Conservation (phyloP, 441 rosid genomes). For the Eutrema salsugineum region DNA sequence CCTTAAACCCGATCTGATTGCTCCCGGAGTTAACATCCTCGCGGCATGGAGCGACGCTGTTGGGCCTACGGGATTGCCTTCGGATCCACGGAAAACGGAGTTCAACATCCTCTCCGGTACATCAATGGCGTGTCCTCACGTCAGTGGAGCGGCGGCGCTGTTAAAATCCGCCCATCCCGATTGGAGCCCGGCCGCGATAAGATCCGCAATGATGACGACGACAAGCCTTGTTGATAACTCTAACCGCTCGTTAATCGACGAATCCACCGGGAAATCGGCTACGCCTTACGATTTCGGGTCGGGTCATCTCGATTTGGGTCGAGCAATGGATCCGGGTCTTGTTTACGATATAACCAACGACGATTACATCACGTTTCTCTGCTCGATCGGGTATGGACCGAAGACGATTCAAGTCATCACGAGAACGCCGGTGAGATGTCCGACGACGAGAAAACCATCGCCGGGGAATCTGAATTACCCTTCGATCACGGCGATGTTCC, state of each 20-base stretch:
- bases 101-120: conserved; percentile 79
- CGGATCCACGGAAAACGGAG: conserved; percentile 58
- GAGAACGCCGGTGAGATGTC: conserved; percentile 49
- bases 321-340: conserved; percentile 78
- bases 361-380: conserved; percentile 62
- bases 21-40: conserved; percentile 72
- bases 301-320: conserved; percentile 68
- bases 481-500: conserved; percentile 58
- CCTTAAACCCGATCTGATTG: conserved; percentile 71
- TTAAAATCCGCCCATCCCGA: conserved; percentile 71
- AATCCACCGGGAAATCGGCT: conserved; percentile 55
- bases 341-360: conserved; percentile 58
- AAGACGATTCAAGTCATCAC: conserved; percentile 75
- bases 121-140: conserved; percentile 84
- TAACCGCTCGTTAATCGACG: conserved; percentile 52
- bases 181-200: conserved; percentile 69
- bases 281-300: conserved; percentile 67
- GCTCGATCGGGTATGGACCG: conserved; percentile 64
- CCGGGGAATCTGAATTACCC: conserved; percentile 82
- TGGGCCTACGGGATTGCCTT: conserved; percentile 68
- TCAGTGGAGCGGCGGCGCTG: conserved; percentile 76
- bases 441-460: conserved; percentile 43
- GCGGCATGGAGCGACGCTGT: conserved; percentile 77
- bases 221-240: conserved; percentile 47
- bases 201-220: conserved; percentile 85